A percentile compares a stretch with the other conserved stretches of the same genome.
Conservation (phyloP, 1,139 yeast genomes). For the Nakaseomyces nivariensis region DNA sequence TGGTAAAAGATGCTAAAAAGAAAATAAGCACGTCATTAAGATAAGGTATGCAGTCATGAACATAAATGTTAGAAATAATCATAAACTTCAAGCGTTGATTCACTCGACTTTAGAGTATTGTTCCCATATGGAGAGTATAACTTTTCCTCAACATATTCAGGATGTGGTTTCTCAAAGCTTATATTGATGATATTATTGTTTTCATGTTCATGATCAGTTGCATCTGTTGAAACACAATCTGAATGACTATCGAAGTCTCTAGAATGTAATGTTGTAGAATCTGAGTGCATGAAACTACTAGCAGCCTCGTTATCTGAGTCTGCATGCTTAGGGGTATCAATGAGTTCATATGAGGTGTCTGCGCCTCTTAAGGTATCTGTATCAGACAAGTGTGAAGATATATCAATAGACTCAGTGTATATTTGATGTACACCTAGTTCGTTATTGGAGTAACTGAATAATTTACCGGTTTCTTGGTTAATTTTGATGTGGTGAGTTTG, state of each 20-base stretch:
- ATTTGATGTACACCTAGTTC: conserved; percentile 16
- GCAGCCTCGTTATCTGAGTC: background rate
- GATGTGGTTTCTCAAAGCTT: background rate
- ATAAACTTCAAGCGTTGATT: background rate
- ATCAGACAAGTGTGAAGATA: background rate
- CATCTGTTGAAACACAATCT: conserved; percentile 2
- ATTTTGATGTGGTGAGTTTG: background rate
- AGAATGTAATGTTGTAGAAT: conserved; percentile 2
- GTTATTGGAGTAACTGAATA: conserved; percentile 11
- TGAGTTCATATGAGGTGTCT: background rate
- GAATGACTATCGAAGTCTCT: conserved; percentile 4
- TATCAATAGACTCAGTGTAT: background rate
- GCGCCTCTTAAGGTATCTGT: background rate
- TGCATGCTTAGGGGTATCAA: background rate
- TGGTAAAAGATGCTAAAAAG: background rate
- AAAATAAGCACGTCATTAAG: background rate
- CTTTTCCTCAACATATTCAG: background rate
- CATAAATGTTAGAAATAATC: background rate
- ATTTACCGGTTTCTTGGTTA: background rate
- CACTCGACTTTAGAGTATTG: background rate
- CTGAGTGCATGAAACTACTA: background rate
- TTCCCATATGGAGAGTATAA: background rate
- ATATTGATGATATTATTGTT: background rate
- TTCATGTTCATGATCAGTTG: conserved; percentile 2
- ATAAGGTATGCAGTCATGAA: too few species aligned